Evolutionary conservation across 148 eudicot genomes (phyloP).

Genomic region (Silene conica): DNA sequence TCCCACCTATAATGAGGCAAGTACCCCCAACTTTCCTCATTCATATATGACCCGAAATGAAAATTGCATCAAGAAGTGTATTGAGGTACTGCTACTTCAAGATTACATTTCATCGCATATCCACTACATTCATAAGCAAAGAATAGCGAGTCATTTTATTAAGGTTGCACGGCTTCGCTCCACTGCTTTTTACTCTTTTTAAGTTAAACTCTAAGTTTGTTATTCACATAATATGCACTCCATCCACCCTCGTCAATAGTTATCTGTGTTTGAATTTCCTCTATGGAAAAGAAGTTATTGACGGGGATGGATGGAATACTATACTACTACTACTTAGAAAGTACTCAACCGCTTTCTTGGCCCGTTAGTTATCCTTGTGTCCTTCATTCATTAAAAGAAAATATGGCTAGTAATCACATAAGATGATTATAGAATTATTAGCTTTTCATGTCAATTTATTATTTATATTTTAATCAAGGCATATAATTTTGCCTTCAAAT

Average conservation of each 20-base stretch:
- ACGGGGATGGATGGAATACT: no score
- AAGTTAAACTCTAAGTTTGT: neutral
- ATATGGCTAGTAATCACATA: slow-evolving; percentile 1
- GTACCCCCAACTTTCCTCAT: neutral
- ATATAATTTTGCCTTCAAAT: neutral
- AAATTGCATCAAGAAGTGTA: no score
- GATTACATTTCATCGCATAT: no score
- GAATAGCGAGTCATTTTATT: neutral
- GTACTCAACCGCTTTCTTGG: neutral
- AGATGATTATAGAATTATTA: neutral
- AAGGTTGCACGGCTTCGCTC: no score
- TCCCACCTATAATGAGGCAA: neutral
- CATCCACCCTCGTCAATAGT: no score
- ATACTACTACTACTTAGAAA: no score
- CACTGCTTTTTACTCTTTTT: neutral
- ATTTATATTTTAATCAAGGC: neutral
- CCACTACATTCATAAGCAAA: no score
- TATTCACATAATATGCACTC: neutral
- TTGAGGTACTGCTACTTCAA: no score
- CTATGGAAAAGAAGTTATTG: no score
- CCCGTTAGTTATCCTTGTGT: neutral
- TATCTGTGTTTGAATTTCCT: no score
- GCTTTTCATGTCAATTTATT: no score
- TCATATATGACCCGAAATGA: neutral
- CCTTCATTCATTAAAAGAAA: neutral